These are phyloP conservation scores for Boletus huronensis DNA, from an alignment of 768 basidiomycete species.

Conservation along the genomic window DNA sequence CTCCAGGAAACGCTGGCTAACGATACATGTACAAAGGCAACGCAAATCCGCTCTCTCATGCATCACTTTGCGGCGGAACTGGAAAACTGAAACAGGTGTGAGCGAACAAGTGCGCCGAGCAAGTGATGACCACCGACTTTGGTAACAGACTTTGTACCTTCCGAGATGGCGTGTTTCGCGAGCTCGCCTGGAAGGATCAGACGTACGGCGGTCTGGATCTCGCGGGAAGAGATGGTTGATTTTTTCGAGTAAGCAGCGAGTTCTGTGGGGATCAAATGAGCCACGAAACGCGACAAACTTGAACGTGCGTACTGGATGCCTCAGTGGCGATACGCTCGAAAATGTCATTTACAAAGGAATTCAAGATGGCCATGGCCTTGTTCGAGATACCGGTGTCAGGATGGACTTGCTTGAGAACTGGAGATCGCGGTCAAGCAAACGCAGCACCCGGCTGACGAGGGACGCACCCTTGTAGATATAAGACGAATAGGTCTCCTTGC, in stretches of 20 bases:
- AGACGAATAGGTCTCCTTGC: slow-evolving; percentile 92
- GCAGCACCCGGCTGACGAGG: background rate
- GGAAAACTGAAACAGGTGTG: slow-evolving; percentile 53
- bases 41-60: background rate
- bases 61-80: slow-evolving; percentile 65
- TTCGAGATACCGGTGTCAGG: slow-evolving; percentile 99
- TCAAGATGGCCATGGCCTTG: slow-evolving; percentile 97
- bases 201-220: slow-evolving; percentile 96
- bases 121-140: slow-evolving; percentile 46
- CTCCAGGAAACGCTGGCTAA: slow-evolving; percentile 23
- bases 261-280: slow-evolving; percentile 45
- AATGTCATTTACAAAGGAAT: slow-evolving; percentile 95
- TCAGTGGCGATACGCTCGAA: slow-evolving; percentile 92
- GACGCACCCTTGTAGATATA: slow-evolving; percentile 88
- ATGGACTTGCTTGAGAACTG: slow-evolving; percentile 95
- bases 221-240: slow-evolving; percentile 97
- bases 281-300: background rate
- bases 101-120: background rate
- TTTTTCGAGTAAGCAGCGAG: slow-evolving; percentile 98
- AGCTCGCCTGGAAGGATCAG: slow-evolving; percentile 96
- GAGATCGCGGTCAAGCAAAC: slow-evolving; percentile 1
- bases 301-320: slow-evolving; percentile 64
- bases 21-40: slow-evolving; percentile 23
- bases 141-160: slow-evolving; percentile 92
- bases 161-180: slow-evolving; percentile 70